Conservation (phyloP, 495 filamentous ascomycete species). For the Penicillium coffeae region DNA sequence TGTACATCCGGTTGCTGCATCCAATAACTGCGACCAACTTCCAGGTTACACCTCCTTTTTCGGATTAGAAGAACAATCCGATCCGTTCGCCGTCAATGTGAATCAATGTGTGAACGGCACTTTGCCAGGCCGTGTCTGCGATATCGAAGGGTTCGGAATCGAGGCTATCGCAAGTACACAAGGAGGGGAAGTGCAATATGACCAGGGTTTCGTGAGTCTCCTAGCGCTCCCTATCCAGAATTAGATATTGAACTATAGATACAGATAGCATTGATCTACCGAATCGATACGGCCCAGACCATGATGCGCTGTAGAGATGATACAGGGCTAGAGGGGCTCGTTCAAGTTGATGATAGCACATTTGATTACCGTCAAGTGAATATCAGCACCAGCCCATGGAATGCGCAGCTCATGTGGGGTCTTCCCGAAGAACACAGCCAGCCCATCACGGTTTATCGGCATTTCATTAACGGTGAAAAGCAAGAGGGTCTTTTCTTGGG, state of each 20-base stretch:
- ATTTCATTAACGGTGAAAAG: conserved; percentile 7
- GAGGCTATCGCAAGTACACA: conserved; percentile 2
- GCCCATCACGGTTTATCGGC: conserved; percentile 7
- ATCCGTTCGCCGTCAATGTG: conserved; percentile 4
- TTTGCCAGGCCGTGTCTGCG: conserved; percentile 1
- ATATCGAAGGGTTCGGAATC: conserved; percentile 11
- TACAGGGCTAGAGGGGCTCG: conserved; percentile 3
- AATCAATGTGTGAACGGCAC: conserved; percentile 12
- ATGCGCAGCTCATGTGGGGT: conserved; percentile 6
- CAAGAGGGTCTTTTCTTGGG: conserved; percentile 13
- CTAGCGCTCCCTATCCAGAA: not conserved
- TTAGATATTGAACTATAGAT: not conserved
- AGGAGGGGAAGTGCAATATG: conserved; percentile 1
- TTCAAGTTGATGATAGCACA: not conserved
- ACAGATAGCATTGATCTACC: conserved; percentile 7
- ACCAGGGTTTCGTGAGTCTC: conserved; percentile 4
- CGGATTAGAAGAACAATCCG: not conserved
- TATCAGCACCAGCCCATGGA: conserved; percentile 6
- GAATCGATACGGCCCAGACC: conserved; percentile 3
- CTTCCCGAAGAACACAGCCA: conserved; percentile 6
- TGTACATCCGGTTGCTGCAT: conserved; percentile 1
- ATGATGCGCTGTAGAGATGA: conserved; percentile 9
- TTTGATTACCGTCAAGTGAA: conserved; percentile 5
- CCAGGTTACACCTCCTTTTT: not conserved
- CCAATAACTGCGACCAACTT: conserved; percentile 4